Percentiles rank a stretch among this genome's conserved stretches.
phyloP scores from a whole-genome alignment of 495 filamentous ascomycete genomes.

The Penicillium herquei region DNA sequence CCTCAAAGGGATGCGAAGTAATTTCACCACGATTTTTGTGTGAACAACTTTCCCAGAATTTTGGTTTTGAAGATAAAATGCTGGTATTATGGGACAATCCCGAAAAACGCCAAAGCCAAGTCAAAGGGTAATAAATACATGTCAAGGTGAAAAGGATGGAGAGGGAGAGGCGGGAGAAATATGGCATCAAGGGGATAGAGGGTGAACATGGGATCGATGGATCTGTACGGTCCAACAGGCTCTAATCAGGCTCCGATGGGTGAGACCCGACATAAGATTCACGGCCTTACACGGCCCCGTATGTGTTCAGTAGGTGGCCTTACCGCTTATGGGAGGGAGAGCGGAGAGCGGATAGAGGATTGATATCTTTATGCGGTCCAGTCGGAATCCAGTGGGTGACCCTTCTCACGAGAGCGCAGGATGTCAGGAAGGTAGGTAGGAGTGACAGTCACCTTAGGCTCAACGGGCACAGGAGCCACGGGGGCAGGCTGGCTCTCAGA shows the following conservation, averaged over 20 bases:
- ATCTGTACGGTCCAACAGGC: conserved; percentile 55
- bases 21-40: conserved; percentile 16
- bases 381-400: conserved; percentile 59
- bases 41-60: conserved; percentile 13
- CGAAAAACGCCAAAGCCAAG: conserved; percentile 44
- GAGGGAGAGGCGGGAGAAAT: neutral
- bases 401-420: conserved; percentile 40
- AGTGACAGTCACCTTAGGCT: conserved; percentile 42
- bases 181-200: conserved; percentile 9
- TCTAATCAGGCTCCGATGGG: conserved; percentile 27
- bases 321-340: neutral
- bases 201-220: neutral
- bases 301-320: no score
- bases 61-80: conserved; percentile 5
- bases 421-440: conserved; percentile 45
- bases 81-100: conserved; percentile 33
- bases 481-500: conserved; percentile 37
- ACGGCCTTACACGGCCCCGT: no score
- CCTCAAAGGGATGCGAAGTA: neutral
- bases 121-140: conserved; percentile 36
- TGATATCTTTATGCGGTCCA: conserved; percentile 47
- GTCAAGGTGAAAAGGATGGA: conserved; percentile 12
- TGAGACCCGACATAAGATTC: no score
- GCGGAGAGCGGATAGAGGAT: neutral
- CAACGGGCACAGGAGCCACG: conserved; percentile 31